Conservation (phyloP, 1,284 basidiomycete species). For the Stygiomarasmius scandens region DNA sequence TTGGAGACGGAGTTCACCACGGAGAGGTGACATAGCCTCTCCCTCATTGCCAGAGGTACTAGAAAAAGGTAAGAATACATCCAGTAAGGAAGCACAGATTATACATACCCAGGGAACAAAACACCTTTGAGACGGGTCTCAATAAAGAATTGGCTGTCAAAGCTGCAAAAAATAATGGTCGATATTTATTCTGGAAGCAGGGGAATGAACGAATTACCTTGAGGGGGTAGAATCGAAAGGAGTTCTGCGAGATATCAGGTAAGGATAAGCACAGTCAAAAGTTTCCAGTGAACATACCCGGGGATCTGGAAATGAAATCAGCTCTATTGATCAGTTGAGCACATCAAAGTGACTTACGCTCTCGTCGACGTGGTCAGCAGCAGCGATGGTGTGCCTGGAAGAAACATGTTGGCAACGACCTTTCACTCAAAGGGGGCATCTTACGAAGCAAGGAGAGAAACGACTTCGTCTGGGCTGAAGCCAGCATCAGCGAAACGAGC, state of each 20-base stretch:
- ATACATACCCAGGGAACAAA: conserved; percentile 30
- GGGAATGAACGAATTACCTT: background rate
- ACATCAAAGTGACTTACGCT: background rate
- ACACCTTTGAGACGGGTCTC: conserved; percentile 39
- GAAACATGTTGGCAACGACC: background rate
- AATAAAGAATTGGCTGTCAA: conserved; percentile 29
- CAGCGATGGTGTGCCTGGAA: conserved; percentile 39
- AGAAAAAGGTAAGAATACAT: background rate
- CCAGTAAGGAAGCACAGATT: background rate
- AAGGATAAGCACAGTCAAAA: background rate
- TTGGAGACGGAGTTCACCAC: background rate
- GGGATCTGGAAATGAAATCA: conserved; percentile 9
- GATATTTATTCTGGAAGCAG: too few relatives aligned
- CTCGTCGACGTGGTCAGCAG: conserved; percentile 20
- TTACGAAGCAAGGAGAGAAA: conserved; percentile 42
- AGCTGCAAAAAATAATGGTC: conserved; percentile 14
- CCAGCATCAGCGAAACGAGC: conserved; percentile 42
- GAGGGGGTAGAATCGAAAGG: conserved; percentile 44
- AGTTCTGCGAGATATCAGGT: conserved; percentile 21
- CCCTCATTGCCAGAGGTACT: background rate
- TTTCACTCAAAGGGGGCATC: conserved; percentile 5
- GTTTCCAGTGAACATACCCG: conserved; percentile 5
- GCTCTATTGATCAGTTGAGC: background rate
- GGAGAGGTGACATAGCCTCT: background rate
- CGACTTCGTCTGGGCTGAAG: conserved; percentile 41